These are phyloP conservation scores for Aspergillus sp. DNA, from an alignment of 2,329 filamentous ascomycete genomes.

Conservation along the genomic window DNA sequence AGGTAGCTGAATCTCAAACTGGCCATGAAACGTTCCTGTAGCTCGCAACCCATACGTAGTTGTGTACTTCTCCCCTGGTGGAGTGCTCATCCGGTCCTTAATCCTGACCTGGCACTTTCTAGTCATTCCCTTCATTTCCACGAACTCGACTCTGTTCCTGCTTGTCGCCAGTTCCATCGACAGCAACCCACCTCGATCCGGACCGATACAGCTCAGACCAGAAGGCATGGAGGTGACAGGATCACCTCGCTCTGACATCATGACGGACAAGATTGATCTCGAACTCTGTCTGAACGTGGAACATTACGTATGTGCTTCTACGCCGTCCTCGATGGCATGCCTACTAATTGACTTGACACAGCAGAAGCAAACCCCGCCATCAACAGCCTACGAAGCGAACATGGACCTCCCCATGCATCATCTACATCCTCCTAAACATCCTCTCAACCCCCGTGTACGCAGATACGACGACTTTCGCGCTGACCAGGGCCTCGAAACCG, in stretches of 20 bases:
- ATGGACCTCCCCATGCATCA: background rate
- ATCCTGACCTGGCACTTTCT: no score
- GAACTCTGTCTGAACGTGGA: constrained; percentile 19
- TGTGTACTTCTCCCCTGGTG: no score
- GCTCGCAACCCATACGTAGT: no score
- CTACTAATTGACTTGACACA: background rate
- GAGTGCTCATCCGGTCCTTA: no score
- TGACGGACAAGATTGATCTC: constrained; percentile 21
- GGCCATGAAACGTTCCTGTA: no score
- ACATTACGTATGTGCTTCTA: constrained; percentile 8
- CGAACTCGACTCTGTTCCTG: background rate
- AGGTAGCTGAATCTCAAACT: no score
- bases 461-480: background rate
- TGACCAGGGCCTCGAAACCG: background rate
- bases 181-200: background rate
- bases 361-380: background rate
- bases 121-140: background rate
- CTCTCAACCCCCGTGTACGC: background rate
- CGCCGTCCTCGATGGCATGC: background rate
- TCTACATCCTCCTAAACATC: background rate
- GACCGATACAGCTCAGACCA: background rate
- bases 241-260: background rate
- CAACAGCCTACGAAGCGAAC: background rate
- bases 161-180: background rate
- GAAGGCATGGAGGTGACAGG: background rate